Conservation (phyloP, 2,329 filamentous ascomycete species). For the Magnaporthiopsis rhizophila region DNA sequence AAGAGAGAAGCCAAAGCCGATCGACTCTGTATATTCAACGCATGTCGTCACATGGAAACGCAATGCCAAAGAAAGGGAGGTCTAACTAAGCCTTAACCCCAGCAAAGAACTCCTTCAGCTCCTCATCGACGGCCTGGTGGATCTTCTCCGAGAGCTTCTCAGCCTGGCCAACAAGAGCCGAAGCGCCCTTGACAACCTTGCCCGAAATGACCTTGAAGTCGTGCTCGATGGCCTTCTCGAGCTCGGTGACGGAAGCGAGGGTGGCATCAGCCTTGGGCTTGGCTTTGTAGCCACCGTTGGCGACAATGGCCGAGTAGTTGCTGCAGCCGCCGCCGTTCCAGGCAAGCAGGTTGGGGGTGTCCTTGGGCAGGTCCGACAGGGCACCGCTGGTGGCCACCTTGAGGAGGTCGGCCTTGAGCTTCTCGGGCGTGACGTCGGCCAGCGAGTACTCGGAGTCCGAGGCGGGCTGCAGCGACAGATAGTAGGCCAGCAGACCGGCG, state of each 20-base stretch:
- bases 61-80: neutral
- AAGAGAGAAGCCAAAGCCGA: neutral
- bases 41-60: neutral
- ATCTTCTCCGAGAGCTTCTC: slow-evolving; percentile 58
- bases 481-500: slow-evolving; percentile 92
- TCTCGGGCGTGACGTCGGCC: slow-evolving; percentile 80
- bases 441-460: slow-evolving; percentile 87
- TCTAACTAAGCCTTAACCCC: slow-evolving; percentile 24
- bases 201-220: slow-evolving; percentile 53
- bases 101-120: slow-evolving; percentile 51
- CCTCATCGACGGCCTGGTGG: slow-evolving; percentile 52
- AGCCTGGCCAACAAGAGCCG: slow-evolving; percentile 45
- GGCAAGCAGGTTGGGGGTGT: slow-evolving; percentile 88
- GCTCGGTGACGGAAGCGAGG: slow-evolving; percentile 43
- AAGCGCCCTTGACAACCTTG: slow-evolving; percentile 46
- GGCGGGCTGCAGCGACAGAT: slow-evolving; percentile 89
- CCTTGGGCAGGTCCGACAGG: slow-evolving; percentile 72
- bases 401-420: slow-evolving; percentile 87
- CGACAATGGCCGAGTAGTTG: slow-evolving; percentile 82
- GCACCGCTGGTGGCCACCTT: slow-evolving; percentile 70
- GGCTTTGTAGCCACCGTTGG: slow-evolving; percentile 62
- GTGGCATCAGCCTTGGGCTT: slow-evolving; percentile 33
- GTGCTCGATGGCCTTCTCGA: slow-evolving; percentile 52
- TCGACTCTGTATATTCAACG: neutral
- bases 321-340: slow-evolving; percentile 96